Base-by-base conservation (phyloP, 2,329 filamentous ascomycete species). In the Fusarium goolgardi region DNA sequence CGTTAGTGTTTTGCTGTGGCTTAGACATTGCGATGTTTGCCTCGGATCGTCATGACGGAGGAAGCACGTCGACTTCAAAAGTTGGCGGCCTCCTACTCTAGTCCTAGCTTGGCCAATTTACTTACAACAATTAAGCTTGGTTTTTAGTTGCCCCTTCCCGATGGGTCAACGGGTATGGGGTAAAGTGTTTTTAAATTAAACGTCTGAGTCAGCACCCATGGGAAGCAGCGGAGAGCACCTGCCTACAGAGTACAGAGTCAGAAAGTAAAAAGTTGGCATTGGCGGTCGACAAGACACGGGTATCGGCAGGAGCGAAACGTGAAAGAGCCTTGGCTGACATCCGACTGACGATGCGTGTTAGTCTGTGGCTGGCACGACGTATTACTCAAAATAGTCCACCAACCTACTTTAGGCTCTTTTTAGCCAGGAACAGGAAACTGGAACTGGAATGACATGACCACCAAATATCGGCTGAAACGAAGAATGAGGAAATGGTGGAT, bases 381-480 rank as follows among this genome's bases (percentile, higher is more conserved):
- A 37, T 20, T 23, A 37, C 50, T 53, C n/a, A 31, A 69, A 69
- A 69, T 69, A 69, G 60, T 39, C 9, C 15, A 16, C 35, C 10
- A 27, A 13, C 6, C 32, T 27, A 18, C 27, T 29, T 29, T 27
- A 27, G 27, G 27, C 27, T 27, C 27, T 34, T 45, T 35, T n/a
- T 37, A 62, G 16, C 23, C 47, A 51, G 47, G 47, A 35, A 51
- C 47, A 27, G 3, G 25, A 51, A 29, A 37, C 35, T 20, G 35
- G n/a, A 6, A 29, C 47, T 39, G 59, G 61, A 52, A 64, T 64
- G 59, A n/a, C n/a, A 49, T 59, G 13, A 59, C 61, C 62, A 65
- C 59, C 59, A 23, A 32, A 25, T 23, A 4, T 40, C 39, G 39
- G 39, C 46, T 65, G 60, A 65, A 65, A 59, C 46, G 20, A 29